Evolutionary conservation across 2,329 filamentous ascomycete genomes (phyloP), one percentile per base, ranked within the genome.

Genomic region (Peltaster fructicola): DNA sequence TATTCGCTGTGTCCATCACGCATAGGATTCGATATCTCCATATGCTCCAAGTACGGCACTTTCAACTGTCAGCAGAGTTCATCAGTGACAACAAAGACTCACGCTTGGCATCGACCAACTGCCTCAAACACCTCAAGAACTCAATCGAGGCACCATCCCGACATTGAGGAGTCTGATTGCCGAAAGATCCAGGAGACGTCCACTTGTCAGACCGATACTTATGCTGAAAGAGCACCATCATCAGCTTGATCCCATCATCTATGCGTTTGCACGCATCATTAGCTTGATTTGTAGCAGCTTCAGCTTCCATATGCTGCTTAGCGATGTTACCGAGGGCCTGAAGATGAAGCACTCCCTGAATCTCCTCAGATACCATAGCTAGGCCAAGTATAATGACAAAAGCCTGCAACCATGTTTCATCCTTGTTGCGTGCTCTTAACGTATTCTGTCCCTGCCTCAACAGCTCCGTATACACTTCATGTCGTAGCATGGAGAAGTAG

Each of bases 401-500:
- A 1, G 56, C 50, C 0, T 50, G 44, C 5, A 59, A 43, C 57
- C 57, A 61, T 14, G 53, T 54, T 19, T 48, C 44, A 27, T 51
- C 51, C 25, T 56, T 56, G 18, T 51, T 52, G 5, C 41, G 50
- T 5, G 47, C 49, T 31, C 56, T 54, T 24, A 60, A 51, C 12
- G 57, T 54, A 14, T 57, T 50, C 32, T 61, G 56, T 9, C 58
- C 45, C 32, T 54, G 54, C 30, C 56, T 57, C 24, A 61, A 46
- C 7, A 60, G 47, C 6, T 47, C 44, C 11, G 45, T 39, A 35
- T 56, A 53, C 23, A 54, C 53, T 9, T 44, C 36, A 15, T 47
- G 45, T 26, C 58, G 57, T 9, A 61, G 42, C 12, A 50, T 37
- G 8, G 43, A 42, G 43, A 59, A 61, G 44, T 59, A 57, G 45